Evolutionary conservation across 352 stramenopile species (phyloP).

Genomic region (Phytophthora sp.): DNA sequence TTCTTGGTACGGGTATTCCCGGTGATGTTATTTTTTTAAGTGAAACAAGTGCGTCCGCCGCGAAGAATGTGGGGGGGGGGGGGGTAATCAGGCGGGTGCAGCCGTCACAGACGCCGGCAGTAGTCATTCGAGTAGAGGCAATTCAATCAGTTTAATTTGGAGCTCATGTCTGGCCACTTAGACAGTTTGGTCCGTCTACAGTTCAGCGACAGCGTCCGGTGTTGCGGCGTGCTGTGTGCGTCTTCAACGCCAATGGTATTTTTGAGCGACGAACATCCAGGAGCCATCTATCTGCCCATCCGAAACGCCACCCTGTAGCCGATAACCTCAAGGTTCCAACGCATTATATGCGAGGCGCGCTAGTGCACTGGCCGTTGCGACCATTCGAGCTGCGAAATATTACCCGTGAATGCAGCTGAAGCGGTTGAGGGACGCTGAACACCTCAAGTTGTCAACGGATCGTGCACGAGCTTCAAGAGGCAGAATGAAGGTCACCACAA

Average conservation of each 20-base stretch:
- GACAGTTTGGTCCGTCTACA: not conserved
- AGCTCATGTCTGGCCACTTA: not conserved
- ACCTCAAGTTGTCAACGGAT: constrained; percentile 26
- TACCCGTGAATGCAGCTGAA: constrained; percentile 8
- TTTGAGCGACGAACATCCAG: not conserved
- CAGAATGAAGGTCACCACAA: not conserved
- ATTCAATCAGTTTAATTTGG: not conserved
- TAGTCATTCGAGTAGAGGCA: too few relatives aligned
- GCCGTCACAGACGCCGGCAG: too few relatives aligned
- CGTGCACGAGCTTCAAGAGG: constrained; percentile 1
- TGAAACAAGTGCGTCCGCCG: too few relatives aligned
- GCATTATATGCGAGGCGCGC: not conserved
- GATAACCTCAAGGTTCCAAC: constrained; percentile 1
- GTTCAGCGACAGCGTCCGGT: not conserved
- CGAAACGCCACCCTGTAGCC: not conserved
- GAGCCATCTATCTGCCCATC: not conserved
- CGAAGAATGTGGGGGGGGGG: too few relatives aligned
- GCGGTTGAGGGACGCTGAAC: constrained; percentile 9
- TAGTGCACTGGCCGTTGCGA: constrained; percentile 21
- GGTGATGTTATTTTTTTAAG: too few relatives aligned
- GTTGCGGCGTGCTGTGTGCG: not conserved
- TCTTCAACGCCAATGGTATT: not conserved
- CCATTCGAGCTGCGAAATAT: constrained; percentile 32
- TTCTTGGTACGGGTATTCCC: too few relatives aligned
- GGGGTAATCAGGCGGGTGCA: too few relatives aligned